These are phyloP conservation scores for Collybia sp. DNA, from an alignment of 768 basidiomycete genomes.

Conservation along the genomic window DNA sequence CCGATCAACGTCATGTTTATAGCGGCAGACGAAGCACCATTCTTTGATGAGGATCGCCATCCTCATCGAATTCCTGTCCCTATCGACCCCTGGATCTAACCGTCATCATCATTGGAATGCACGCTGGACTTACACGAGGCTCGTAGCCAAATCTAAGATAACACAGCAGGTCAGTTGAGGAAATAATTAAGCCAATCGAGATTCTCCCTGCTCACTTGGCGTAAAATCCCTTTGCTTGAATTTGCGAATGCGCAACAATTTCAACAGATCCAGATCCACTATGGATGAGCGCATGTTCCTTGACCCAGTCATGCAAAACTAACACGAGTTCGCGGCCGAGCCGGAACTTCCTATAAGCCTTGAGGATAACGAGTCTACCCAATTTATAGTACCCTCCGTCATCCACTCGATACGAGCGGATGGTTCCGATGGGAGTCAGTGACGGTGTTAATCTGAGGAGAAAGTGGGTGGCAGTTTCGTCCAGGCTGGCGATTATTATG, in stretches of 20 bases:
- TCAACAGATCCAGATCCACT: constrained; percentile 23
- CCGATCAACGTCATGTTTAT: constrained; percentile 4
- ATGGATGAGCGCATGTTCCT: constrained; percentile 29
- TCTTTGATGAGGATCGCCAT: constrained; percentile 82
- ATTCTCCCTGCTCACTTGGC: constrained; percentile 49
- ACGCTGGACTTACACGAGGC: constrained; percentile 46
- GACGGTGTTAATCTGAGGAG: constrained; percentile 65
- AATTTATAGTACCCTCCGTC: constrained; percentile 61
- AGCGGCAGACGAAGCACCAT: constrained; percentile 60
- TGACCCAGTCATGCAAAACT: constrained; percentile 56
- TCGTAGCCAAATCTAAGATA: constrained; percentile 61
- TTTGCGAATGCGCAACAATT: constrained; percentile 66
- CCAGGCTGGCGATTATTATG: constrained; percentile 37
- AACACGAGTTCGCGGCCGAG: constrained; percentile 68
- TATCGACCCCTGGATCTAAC: constrained; percentile 21
- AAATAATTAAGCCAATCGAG: constrained; percentile 5
- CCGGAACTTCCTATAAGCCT: constrained; percentile 54
- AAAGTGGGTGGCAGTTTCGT: constrained; percentile 64
- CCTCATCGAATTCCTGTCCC: constrained; percentile 76
- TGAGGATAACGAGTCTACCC: constrained; percentile 63
- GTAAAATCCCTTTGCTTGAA: constrained; percentile 71
- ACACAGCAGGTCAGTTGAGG: constrained; percentile 13
- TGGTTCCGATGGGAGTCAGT: constrained; percentile 63
- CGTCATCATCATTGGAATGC: constrained; percentile 9
- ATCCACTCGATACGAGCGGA: constrained; percentile 42